These are phyloP conservation scores for Penicillium sp. DNA, from an alignment of 2,329 filamentous ascomycete species.

Conservation along the genomic window DNA sequence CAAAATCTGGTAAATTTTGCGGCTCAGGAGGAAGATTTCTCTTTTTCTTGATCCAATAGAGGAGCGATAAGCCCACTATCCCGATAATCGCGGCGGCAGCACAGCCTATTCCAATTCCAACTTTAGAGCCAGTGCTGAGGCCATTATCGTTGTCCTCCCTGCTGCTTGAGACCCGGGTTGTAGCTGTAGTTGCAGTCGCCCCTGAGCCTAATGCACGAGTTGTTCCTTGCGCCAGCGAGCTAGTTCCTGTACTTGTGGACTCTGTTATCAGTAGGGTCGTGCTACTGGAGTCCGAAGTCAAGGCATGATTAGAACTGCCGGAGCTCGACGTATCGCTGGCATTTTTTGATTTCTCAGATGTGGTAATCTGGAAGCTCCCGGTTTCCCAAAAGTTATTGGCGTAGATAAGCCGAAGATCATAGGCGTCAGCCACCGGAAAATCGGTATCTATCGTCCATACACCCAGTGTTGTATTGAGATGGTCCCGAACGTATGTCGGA, in stretches of 20 bases:
- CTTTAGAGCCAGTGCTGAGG: constrained; percentile 2
- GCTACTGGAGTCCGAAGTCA: neutral
- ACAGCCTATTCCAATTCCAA: constrained; percentile 5
- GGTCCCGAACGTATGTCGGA: neutral
- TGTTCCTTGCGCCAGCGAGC: neutral
- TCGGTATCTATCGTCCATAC: neutral
- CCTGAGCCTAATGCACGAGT: neutral
- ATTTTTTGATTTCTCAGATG: neutral
- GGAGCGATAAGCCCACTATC: neutral
- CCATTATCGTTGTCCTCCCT: neutral
- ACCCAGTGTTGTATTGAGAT: constrained; percentile 4
- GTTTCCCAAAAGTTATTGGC: neutral
- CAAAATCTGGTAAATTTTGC: neutral
- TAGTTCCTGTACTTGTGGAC: neutral
- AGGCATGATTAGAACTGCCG: neutral
- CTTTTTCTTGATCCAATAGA: constrained; percentile 7
- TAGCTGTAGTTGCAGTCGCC: neutral
- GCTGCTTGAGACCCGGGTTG: neutral
- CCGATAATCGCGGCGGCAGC: constrained; percentile 2
- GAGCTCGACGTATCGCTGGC: constrained; percentile 5
- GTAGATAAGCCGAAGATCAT: constrained; percentile 3
- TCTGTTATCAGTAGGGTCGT: neutral
- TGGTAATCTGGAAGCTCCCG: neutral
- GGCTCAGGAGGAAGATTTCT: neutral
- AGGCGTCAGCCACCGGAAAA: neutral